Percentiles rank a stretch among this genome's conserved stretches.
These are phyloP conservation scores for Jaltomata sinuosa DNA, from an alignment of 257 asterid species.

Conservation along the genomic window DNA sequence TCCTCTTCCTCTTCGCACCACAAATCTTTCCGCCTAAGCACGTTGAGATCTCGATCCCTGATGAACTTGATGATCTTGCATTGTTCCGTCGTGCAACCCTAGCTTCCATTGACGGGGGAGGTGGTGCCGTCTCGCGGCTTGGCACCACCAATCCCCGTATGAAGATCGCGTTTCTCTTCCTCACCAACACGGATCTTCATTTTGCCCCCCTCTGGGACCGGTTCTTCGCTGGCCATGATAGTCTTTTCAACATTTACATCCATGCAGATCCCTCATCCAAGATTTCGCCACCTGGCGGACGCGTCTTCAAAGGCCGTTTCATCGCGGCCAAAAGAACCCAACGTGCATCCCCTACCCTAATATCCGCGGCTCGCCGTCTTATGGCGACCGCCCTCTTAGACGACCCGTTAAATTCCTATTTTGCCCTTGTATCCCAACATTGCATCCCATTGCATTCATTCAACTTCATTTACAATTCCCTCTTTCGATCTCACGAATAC, in stretches of 20 bases:
- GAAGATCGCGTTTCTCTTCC: conserved; percentile 67
- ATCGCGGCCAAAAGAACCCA: conserved; percentile 41
- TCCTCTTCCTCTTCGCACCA: conserved; percentile 44
- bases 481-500: conserved; percentile 11
- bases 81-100: conserved; percentile 58
- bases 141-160: conserved; percentile 24
- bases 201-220: conserved; percentile 62
- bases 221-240: conserved; percentile 31
- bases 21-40: conserved; percentile 37
- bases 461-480: conserved; percentile 30
- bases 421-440: conserved; percentile 57
- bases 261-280: conserved; percentile 54
- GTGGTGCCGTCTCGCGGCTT: conserved; percentile 11
- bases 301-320: conserved; percentile 35
- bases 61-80: conserved; percentile 64
- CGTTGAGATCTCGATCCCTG: conserved; percentile 37
- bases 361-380: conserved; percentile 77
- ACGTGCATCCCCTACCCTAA: conserved; percentile 52
- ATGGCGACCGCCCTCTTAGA: conserved; percentile 64
- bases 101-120: conserved; percentile 5
- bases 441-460: conserved; percentile 66
- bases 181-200: conserved; percentile 58
- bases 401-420: conserved; percentile 48
- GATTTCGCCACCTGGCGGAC: conserved; percentile 31
- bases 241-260: conserved; percentile 52